Conservation (phyloP, 140 eudicot species). For the Bidens hawaiensis region DNA sequence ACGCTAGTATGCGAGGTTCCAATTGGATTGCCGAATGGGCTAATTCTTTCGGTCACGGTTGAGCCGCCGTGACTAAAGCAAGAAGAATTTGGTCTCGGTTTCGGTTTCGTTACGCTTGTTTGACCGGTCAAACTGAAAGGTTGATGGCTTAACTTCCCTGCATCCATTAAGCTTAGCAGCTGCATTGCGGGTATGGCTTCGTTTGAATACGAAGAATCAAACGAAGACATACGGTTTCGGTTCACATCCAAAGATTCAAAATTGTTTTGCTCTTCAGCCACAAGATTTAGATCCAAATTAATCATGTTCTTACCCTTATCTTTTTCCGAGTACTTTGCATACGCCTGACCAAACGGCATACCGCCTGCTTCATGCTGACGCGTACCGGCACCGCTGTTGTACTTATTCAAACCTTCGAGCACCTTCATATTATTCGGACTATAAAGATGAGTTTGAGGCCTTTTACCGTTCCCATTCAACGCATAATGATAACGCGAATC, state of each 20-base stretch:
- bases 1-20: constrained; percentile 18
- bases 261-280: constrained; percentile 34
- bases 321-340: constrained; percentile 15
- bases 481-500: constrained; percentile 18
- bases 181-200: constrained; percentile 62
- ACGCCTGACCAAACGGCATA: constrained; percentile 18
- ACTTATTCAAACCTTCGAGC: constrained; percentile 14
- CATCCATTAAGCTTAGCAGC: constrained; percentile 47
- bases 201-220: constrained; percentile 33
- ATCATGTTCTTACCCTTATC: constrained; percentile 43
- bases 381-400: constrained; percentile 22
- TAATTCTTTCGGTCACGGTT: constrained; percentile 10
- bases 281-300: constrained; percentile 40
- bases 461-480: not conserved
- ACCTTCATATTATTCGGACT: constrained; percentile 13
- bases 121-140: constrained; percentile 21
- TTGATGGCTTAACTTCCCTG: constrained; percentile 34
- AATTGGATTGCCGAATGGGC: constrained; percentile 17
- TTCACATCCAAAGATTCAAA: constrained; percentile 24
- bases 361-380: constrained; percentile 7
- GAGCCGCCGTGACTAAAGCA: constrained; percentile 23
- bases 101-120: constrained; percentile 22
- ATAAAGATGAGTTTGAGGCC: constrained; percentile 13
- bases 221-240: constrained; percentile 8
- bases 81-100: constrained; percentile 27